These are phyloP conservation scores for Ganoderma sinense DNA, from an alignment of 1,284 basidiomycete species.

Conservation along the genomic window DNA sequence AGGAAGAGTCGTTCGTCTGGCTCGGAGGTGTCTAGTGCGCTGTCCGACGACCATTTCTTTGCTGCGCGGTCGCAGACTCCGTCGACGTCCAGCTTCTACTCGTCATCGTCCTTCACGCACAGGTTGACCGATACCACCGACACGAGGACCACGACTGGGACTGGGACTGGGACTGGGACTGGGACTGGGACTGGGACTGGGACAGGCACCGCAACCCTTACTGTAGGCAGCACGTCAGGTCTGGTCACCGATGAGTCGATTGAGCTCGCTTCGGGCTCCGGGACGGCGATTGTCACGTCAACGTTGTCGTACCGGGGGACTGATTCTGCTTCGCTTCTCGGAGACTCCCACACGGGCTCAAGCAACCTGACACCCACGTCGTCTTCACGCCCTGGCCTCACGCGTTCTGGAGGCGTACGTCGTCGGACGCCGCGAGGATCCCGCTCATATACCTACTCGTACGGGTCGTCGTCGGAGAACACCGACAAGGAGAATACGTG, in stretches of 20 bases:
- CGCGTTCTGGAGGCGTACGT: conserved; percentile 65
- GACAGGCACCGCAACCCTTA: background rate
- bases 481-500: conserved; percentile 67
- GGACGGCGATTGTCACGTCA: conserved; percentile 56
- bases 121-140: conserved; percentile 31
- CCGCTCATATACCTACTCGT: conserved; percentile 43
- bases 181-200: conserved; percentile 22
- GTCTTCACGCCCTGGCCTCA: conserved; percentile 49
- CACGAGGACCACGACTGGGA: conserved; percentile 28
- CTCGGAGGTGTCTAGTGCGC: conserved; percentile 46
- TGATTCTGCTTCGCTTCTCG: conserved; percentile 61
- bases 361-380: conserved; percentile 38
- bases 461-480: conserved; percentile 45
- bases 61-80: conserved; percentile 48
- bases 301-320: conserved; percentile 64
- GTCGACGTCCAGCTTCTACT: conserved; percentile 42
- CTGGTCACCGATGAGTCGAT: conserved; percentile 40
- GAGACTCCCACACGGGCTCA: conserved; percentile 60
- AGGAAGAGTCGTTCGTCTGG: conserved; percentile 36
- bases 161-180: conserved; percentile 16
- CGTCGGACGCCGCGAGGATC: conserved; percentile 53
- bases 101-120: conserved; percentile 41
- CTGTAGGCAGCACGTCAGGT: conserved; percentile 22
- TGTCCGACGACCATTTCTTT: conserved; percentile 68
- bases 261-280: conserved; percentile 49